Conservation (phyloP, 192 early-diverging fungal species). For the Coemansia sp. region DNA sequence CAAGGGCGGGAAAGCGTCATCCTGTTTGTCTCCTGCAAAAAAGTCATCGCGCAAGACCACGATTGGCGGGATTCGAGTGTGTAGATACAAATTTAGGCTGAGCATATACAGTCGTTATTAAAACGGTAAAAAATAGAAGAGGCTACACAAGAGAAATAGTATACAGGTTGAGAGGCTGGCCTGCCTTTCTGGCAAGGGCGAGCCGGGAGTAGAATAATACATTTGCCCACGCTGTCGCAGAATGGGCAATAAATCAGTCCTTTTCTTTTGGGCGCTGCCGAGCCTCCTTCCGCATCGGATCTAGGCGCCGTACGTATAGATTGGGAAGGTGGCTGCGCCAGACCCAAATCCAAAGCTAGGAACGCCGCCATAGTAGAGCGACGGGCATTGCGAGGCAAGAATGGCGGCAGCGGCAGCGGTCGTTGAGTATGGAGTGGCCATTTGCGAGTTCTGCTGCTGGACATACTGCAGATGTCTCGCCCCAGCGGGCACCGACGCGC, state of each 20-base stretch:
- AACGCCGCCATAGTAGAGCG: constrained; percentile 33
- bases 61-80: neutral
- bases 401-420: constrained; percentile 36
- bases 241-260: neutral
- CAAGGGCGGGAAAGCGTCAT: neutral
- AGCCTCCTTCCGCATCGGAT: neutral
- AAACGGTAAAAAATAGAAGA: neutral
- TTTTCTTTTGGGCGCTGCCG: neutral
- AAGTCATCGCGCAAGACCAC: neutral
- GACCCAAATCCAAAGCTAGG: constrained; percentile 22
- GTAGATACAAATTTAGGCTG: neutral
- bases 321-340: constrained; percentile 24
- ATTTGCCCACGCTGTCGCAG: constrained; percentile 3
- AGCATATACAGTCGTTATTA: neutral
- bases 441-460: constrained; percentile 17
- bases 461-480: neutral
- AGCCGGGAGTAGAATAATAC: constrained; percentile 1
- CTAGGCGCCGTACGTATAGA: constrained; percentile 34
- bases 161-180: neutral
- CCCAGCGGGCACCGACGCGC: neutral
- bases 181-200: neutral
- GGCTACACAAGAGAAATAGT: constrained; percentile 8
- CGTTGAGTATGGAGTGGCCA: constrained; percentile 5
- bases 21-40: neutral
- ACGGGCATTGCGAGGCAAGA: constrained; percentile 40